Evolutionary conservation across 2,329 filamentous ascomycete species (phyloP).

Genomic region (Calonectria crousiana): DNA sequence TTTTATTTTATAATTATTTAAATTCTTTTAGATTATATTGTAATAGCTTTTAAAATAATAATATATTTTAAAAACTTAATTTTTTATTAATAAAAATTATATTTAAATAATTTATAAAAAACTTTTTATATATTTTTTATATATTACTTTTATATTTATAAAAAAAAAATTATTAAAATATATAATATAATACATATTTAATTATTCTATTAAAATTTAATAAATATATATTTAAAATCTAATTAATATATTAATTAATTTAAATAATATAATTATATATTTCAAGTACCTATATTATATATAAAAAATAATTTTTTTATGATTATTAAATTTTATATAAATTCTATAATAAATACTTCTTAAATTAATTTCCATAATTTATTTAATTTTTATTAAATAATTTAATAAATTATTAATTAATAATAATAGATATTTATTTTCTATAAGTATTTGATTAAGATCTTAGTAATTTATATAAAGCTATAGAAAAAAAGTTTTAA

Average conservation of each 20-base stretch:
- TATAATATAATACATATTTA: no score
- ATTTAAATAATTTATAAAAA: conserved; percentile 24
- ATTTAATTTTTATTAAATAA: conserved; percentile 16
- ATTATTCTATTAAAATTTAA: conserved; percentile 18
- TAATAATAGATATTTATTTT: conserved; percentile 24
- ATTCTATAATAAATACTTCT: conserved; percentile 27
- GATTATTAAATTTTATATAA: conserved; percentile 22
- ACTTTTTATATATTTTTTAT: no score
- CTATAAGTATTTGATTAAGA: no score
- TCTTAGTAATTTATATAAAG: no score
- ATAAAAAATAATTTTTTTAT: conserved; percentile 27
- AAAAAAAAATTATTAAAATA: no score
- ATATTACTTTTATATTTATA: conserved; percentile 20
- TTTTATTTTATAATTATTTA: conserved; percentile 13
- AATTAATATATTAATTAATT: no score
- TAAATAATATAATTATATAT: conserved; percentile 32
- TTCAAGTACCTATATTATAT: conserved; percentile 31
- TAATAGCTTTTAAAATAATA: conserved; percentile 13
- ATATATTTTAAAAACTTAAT: not conserved
- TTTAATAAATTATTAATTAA: conserved; percentile 24
- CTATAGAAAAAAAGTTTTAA: no score
- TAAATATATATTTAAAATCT: no score
- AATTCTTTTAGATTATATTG: conserved; percentile 7
- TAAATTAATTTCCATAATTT: conserved; percentile 25
- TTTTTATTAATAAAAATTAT: conserved; percentile 4